Conservation (phyloP, 441 rosid species). For the Croton laevigatus region DNA sequence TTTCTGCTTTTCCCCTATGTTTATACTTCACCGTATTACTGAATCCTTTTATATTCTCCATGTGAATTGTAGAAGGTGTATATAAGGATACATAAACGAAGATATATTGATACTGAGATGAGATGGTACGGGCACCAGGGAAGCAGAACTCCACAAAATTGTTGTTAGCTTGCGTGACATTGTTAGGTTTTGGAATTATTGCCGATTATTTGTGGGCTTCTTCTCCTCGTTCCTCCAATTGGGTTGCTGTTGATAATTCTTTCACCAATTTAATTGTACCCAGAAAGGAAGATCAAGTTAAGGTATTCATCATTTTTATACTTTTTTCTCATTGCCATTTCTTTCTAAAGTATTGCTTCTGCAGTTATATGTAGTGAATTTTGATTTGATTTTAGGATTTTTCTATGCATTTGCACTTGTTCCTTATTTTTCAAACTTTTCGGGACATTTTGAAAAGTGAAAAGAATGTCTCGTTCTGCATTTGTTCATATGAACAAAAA, state of each 20-base stretch:
- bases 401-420: not conserved
- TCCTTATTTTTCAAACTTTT: not conserved
- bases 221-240: constrained; percentile 44
- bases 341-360: not conserved
- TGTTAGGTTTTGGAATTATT: constrained; percentile 57
- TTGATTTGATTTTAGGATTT: not conserved
- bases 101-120: not conserved
- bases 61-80: too few relatives aligned
- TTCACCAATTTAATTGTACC: constrained; percentile 26
- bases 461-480: not conserved
- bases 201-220: constrained; percentile 82
- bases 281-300: constrained; percentile 15
- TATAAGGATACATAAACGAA: too few relatives aligned
- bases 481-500: too few relatives aligned
- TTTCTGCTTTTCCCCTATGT: too few relatives aligned
- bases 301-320: constrained; percentile 13
- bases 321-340: not conserved
- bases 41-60: too few relatives aligned
- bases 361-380: too few relatives aligned
- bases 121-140: constrained; percentile 53
- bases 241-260: constrained; percentile 22
- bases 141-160: constrained; percentile 48
- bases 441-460: not conserved
- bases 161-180: constrained; percentile 41
- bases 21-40: too few relatives aligned